Conservation (phyloP, 495 filamentous ascomycete species). For the Podospora anserina region DNA sequence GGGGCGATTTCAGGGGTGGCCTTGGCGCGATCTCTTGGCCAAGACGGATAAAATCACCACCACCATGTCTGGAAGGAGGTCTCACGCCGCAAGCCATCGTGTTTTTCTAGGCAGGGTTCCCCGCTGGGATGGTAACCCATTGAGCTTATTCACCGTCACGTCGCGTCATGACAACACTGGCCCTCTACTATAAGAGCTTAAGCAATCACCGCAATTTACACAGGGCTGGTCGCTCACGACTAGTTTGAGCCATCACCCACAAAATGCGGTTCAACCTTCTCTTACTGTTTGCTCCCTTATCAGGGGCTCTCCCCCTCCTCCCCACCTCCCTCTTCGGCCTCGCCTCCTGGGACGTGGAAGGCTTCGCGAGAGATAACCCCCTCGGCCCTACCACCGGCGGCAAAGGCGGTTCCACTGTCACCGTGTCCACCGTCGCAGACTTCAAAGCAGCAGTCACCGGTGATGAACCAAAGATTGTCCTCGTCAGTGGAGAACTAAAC, state of each 20-base stretch:
- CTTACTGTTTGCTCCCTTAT: slow-evolving; percentile 3
- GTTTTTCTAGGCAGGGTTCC: slow-evolving; percentile 14
- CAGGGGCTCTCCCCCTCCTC: slow-evolving; percentile 8
- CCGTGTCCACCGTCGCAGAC: slow-evolving; percentile 52
- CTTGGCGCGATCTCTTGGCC: neutral
- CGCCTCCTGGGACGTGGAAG: slow-evolving; percentile 29
- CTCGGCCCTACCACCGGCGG: slow-evolving; percentile 56
- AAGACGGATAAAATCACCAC: slow-evolving; percentile 14
- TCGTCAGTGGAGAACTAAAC: slow-evolving; percentile 46
- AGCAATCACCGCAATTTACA: neutral
- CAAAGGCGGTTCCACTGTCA: slow-evolving; percentile 53
- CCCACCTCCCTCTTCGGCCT: slow-evolving; percentile 10
- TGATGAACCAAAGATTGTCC: slow-evolving; percentile 43
- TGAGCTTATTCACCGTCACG: neutral
- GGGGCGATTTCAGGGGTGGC: neutral
- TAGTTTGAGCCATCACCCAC: neutral
- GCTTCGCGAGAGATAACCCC: slow-evolving; percentile 39
- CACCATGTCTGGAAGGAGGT: neutral
- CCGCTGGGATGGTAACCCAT: slow-evolving; percentile 12
- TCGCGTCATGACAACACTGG: neutral
- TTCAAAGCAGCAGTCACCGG: slow-evolving; percentile 47
- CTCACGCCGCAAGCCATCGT: neutral
- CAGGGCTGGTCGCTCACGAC: neutral
- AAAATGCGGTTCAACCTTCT: slow-evolving; percentile 18
- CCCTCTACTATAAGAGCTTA: neutral